These are phyloP conservation scores for Brassica rapa DNA, from an alignment of 345 rosid genomes.

Conservation along the genomic window DNA sequence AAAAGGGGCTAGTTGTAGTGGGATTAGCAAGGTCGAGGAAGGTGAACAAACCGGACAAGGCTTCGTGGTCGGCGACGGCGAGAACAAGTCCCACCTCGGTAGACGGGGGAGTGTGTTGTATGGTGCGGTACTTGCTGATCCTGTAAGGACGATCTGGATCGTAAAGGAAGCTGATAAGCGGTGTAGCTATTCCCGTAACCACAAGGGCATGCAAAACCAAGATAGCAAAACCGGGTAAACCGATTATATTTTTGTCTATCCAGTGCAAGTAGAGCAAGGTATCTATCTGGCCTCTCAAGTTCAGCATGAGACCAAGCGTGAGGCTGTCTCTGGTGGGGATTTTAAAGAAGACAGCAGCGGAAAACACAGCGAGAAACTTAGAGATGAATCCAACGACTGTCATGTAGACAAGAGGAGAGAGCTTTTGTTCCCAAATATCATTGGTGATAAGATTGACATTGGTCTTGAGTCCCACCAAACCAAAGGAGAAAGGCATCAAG, in stretches of 20 bases:
- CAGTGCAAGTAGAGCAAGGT: constrained; percentile 53
- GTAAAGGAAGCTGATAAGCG: constrained; percentile 58
- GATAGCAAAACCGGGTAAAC: constrained; percentile 48
- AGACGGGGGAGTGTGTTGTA: constrained; percentile 62
- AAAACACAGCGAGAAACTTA: constrained; percentile 42
- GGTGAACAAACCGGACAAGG: constrained; percentile 47
- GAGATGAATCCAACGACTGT: constrained; percentile 40
- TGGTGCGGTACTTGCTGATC: constrained; percentile 66
- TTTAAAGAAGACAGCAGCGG: constrained; percentile 38
- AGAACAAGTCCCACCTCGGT: constrained; percentile 52
- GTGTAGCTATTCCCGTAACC: constrained; percentile 44
- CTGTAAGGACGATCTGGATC: constrained; percentile 76
- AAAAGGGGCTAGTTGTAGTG: constrained; percentile 43
- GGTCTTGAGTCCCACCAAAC: constrained; percentile 52
- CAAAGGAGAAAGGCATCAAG: constrained; percentile 63
- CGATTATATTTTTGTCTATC: constrained; percentile 56
- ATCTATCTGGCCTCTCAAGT: constrained; percentile 72
- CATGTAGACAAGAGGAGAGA: constrained; percentile 54
- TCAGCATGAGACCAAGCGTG: constrained; percentile 59
- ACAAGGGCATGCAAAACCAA: constrained; percentile 44
- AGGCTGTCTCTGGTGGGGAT: constrained; percentile 58
- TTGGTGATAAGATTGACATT: constrained; percentile 45
- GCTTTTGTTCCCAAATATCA: constrained; percentile 41
- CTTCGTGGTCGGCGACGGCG: constrained; percentile 50
- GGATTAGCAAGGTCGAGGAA: constrained; percentile 66